Evolutionary conservation across 2,329 filamentous ascomycete species (phyloP), one percentile per base, ranked within the genome.

Genomic region (Aspergillaceae sp.): DNA sequence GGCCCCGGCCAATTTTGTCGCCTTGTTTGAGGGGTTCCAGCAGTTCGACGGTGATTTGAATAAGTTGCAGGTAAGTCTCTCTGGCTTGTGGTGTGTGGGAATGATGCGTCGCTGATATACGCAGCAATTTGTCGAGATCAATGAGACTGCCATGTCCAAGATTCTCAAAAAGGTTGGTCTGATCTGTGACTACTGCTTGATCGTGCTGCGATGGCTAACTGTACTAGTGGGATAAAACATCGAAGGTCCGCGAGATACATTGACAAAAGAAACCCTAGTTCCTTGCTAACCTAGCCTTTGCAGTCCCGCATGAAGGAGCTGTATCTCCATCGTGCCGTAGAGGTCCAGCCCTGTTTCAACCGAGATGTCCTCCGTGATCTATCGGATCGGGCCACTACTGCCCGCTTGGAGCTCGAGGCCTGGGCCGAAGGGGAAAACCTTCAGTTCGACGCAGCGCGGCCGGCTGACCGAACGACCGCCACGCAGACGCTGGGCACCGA

Each of bases 301-400:
- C 65, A 83, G 77, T 97, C 91, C 43, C 91, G 91, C 67, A 96
- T 92, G 49, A 98, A 98, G 68, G 92, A 97, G 70, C 79, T 97
- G 36, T 98, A 97, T 64, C 82, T 98, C 33, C 94, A 94, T 7
- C 80, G 92, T 49, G 92, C 92, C 6, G 91, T 98, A 51, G 92
- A 98, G 67, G 90, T 97, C 5, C 92, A 97, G 61, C 92, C 92
- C 5, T 97, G 94, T 67, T 98, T 97, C 77, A 97, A 98, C 67
- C 84, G 91, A 40, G 87, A 94, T 54, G 89, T 97, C 56, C 94
- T 98, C 61, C 94, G 90, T 67, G 91, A 94, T 61, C 78, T 98
- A 7, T 96, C 92, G 4, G 92, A 98, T 56, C 89, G 95, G 70
- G 92, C 92, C 6, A 97, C 92, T 0, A 96, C 89, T n/a, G 94